Evolutionary conservation across 2,329 filamentous ascomycete species (phyloP), one percentile per base, ranked within the genome.

Genomic region (Colletotrichum magnum): DNA sequence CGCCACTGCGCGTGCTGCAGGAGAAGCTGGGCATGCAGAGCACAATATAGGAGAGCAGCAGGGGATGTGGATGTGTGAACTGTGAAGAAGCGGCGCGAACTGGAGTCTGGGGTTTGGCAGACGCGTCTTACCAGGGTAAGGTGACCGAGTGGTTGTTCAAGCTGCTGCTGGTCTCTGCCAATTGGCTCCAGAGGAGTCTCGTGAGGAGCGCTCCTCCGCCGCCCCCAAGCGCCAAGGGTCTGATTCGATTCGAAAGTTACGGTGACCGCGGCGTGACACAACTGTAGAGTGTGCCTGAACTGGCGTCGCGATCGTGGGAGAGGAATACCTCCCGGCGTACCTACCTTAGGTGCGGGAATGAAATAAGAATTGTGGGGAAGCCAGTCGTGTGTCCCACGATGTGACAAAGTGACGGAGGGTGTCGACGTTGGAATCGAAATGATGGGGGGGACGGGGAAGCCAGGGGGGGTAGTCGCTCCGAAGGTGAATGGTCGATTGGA

Each of bases 61-160:
- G 56, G 57, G 32, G 50, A 28, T 41, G 45, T 48, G 51, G 26
- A 24, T 24, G 21, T 24, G 21, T 24, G 21, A 24, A 24, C 21
- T 24, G 21, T 24, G 24, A 39, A 57, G 26, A 43, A 66, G 51
- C 53, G 39, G 26, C 32, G 62, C 36, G 39, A 56, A 52, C 62
- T 52, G 21, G 21, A 12, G 45, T 47, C 32, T 36, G 21, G 21
- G 12, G 45, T 47, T 10, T 36, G 51, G 24, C 52, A 51, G 18
- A 21, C 51, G 62, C 67, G 43, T 69, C 67, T 69, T 69, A 69
- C 67, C 67, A 53, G 67, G 63, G 62, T 58, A 53, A 56, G 59
- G 43, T 68, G 45, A 41, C 52, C 52, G 43, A 32, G 16, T 43
- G 16, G 32, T 36, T 36, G 41, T 36, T 21, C 36, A 26, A 41